These are phyloP conservation scores for Mycena sanguinolenta DNA, from an alignment of 768 basidiomycete genomes.

Conservation along the genomic window DNA sequence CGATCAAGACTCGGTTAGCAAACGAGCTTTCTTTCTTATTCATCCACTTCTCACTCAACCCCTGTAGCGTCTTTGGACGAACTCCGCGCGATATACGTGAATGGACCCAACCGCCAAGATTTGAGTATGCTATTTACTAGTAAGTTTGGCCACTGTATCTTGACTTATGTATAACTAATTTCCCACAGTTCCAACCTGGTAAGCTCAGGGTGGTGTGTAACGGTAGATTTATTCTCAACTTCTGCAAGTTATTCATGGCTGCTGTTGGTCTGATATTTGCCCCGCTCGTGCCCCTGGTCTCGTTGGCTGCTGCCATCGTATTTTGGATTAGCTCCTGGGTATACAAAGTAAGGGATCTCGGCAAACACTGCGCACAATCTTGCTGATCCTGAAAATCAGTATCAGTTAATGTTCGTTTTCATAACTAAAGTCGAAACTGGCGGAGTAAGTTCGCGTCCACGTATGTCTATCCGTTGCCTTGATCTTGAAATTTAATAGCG, in stretches of 20 bases:
- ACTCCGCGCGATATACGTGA: constrained; percentile 85
- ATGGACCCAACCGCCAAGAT: constrained; percentile 82
- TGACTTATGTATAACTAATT: background rate
- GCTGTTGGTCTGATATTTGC: constrained; percentile 86
- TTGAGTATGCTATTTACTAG: constrained; percentile 83
- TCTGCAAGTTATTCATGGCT: constrained; percentile 75
- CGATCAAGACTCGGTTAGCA: constrained; percentile 68
- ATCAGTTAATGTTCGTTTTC: constrained; percentile 88
- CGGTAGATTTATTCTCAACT: background rate
- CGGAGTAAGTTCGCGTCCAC: constrained; percentile 66
- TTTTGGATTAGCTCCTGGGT: constrained; percentile 81
- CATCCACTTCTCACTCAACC: background rate
- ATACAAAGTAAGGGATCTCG: constrained; percentile 62
- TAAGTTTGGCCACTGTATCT: constrained; percentile 49
- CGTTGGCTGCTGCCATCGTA: constrained; percentile 75
- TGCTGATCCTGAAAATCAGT: constrained; percentile 49
- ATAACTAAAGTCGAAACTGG: constrained; percentile 85
- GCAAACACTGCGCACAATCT: background rate
- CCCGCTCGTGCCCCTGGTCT: constrained; percentile 86
- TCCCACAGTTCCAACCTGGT: constrained; percentile 47
- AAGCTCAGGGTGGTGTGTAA: constrained; percentile 14
- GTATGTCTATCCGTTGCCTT: background rate
- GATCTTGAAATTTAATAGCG: constrained; percentile 55
- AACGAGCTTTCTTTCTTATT: background rate
- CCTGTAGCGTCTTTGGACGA: constrained; percentile 71